These are phyloP conservation scores for Fomitopsis serialis DNA, from an alignment of 768 basidiomycete genomes.

Conservation along the genomic window DNA sequence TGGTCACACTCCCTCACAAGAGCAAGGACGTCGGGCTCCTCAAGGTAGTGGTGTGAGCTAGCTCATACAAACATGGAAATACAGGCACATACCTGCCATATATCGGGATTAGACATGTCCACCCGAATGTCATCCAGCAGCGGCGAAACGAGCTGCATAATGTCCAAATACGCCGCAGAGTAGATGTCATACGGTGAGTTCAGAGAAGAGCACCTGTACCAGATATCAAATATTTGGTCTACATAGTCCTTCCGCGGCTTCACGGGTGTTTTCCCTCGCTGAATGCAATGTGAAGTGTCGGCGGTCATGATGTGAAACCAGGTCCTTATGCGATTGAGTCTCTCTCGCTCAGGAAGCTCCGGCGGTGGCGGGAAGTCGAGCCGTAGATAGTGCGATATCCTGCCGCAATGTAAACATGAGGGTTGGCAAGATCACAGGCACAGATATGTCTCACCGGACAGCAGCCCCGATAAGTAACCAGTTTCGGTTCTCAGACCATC, in stretches of 20 bases:
- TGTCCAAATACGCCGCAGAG: slow-evolving; percentile 47
- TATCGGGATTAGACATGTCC: neutral
- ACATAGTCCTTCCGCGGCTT: slow-evolving; percentile 52
- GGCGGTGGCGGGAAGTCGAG: slow-evolving; percentile 42
- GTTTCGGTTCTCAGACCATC: slow-evolving; percentile 61
- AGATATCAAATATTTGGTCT: slow-evolving; percentile 43
- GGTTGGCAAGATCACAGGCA: neutral
- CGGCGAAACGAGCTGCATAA: slow-evolving; percentile 43
- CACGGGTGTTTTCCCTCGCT: slow-evolving; percentile 67
- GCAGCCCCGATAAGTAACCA: slow-evolving; percentile 67
- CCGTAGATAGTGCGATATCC: slow-evolving; percentile 65
- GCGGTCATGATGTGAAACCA: slow-evolving; percentile 70
- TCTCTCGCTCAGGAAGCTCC: slow-evolving; percentile 47
- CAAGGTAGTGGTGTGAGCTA: neutral
- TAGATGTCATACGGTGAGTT: slow-evolving; percentile 24
- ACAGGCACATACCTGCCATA: neutral
- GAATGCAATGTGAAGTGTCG: slow-evolving; percentile 61
- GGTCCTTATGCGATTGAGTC: slow-evolving; percentile 58
- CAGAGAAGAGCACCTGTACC: slow-evolving; percentile 7
- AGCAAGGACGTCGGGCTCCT: slow-evolving; percentile 32
- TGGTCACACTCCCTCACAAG: slow-evolving; percentile 34
- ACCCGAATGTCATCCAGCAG: slow-evolving; percentile 30
- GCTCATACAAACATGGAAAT: neutral
- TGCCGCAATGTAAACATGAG: slow-evolving; percentile 15
- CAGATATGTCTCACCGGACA: slow-evolving; percentile 36